Evolutionary conservation across 495 filamentous ascomycete species (phyloP).

Genomic region (Neurospora sp.): DNA sequence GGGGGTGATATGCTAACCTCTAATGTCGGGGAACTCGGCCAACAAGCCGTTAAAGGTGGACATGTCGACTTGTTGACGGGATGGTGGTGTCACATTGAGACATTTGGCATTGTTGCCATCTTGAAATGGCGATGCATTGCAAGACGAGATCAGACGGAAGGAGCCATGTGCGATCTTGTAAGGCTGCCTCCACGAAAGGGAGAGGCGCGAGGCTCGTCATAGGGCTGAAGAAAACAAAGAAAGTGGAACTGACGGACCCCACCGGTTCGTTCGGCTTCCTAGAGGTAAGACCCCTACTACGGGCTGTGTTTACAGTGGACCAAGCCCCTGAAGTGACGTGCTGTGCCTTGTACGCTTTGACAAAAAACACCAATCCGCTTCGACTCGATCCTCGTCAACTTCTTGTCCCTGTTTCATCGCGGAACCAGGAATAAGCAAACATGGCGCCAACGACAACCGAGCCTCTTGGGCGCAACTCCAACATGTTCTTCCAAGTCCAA

Average conservation of each 20-base stretch:
- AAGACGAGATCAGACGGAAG: neutral
- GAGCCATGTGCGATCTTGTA: neutral
- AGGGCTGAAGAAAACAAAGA: neutral
- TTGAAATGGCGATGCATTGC: neutral
- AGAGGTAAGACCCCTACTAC: neutral
- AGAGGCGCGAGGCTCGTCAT: neutral
- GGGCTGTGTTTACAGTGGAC: neutral
- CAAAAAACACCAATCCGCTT: neutral
- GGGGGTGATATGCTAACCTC: constrained; percentile 27
- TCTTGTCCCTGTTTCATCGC: neutral
- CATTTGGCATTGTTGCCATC: neutral
- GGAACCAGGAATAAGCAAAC: neutral
- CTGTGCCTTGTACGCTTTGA: neutral
- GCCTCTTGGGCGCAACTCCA: neutral
- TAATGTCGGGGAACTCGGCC: constrained; percentile 58
- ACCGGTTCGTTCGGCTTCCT: neutral
- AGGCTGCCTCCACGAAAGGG: neutral
- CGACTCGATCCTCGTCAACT: neutral
- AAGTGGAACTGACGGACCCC: neutral
- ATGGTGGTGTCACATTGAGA: neutral
- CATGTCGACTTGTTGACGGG: constrained; percentile 8
- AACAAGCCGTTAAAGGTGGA: constrained; percentile 32
- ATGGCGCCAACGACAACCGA: neutral
- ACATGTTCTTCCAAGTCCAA: neutral
- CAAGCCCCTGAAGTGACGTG: neutral